Conservation (phyloP, 768 basidiomycete genomes). For the Tubosaeta sp. region DNA sequence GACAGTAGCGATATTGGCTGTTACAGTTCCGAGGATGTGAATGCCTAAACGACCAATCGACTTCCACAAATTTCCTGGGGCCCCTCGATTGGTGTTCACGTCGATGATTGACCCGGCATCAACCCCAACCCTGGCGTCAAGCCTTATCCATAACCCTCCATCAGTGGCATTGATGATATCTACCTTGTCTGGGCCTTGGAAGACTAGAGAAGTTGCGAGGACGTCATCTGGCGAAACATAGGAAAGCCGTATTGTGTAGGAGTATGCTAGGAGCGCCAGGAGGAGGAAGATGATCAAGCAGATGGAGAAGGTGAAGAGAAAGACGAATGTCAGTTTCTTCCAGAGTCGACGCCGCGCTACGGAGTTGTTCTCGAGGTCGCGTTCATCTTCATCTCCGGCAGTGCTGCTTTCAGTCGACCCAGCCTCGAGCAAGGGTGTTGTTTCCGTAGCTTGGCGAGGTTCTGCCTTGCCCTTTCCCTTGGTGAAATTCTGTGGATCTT, state of each 20-base stretch:
- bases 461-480: slow-evolving; percentile 29
- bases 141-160: slow-evolving; percentile 55
- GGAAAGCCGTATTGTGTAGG: slow-evolving; percentile 57
- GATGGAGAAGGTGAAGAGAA: slow-evolving; percentile 51
- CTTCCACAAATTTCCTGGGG: slow-evolving; percentile 55
- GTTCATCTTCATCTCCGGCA: slow-evolving; percentile 17
- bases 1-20: slow-evolving; percentile 52
- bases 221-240: slow-evolving; percentile 54
- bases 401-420: slow-evolving; percentile 18
- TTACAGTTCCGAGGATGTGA: slow-evolving; percentile 48
- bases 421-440: slow-evolving; percentile 27
- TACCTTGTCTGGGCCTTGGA: slow-evolving; percentile 58
- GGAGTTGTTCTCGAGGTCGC: slow-evolving; percentile 18
- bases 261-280: slow-evolving; percentile 55
- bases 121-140: slow-evolving; percentile 58
- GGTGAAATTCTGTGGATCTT: slow-evolving; percentile 6
- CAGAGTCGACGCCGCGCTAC: slow-evolving; percentile 27
- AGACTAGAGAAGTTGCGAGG: slow-evolving; percentile 48
- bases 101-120: slow-evolving; percentile 62
- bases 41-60: slow-evolving; percentile 67
- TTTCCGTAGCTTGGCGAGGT: slow-evolving; percentile 24
- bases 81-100: slow-evolving; percentile 45
- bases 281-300: slow-evolving; percentile 44
- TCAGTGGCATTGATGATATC: slow-evolving; percentile 61
- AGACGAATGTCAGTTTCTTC: slow-evolving; percentile 42